Conservation (phyloP, 2,329 filamentous ascomycete genomes). For the Epichloe brachyelytri region DNA sequence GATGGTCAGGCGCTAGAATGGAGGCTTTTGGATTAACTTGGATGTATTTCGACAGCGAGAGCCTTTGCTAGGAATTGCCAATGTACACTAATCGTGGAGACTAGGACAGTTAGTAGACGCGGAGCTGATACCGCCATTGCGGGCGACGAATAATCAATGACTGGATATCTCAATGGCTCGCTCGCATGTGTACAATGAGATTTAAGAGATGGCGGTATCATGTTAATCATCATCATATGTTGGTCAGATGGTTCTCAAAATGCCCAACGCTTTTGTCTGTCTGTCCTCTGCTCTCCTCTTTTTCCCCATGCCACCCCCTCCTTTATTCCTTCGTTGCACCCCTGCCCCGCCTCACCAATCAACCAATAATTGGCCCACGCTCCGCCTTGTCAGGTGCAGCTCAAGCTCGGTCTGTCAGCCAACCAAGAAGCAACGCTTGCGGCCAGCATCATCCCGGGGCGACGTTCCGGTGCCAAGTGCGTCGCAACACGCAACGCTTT, state of each 20-base stretch:
- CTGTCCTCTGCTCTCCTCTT: background rate
- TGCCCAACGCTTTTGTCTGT: too few species aligned
- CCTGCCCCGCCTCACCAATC: background rate
- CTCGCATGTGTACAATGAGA: too few species aligned
- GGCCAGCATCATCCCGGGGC: background rate
- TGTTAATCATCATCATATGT: too few species aligned
- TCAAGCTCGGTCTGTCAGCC: background rate
- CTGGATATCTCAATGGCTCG: background rate
- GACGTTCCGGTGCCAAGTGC: background rate
- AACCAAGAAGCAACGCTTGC: background rate
- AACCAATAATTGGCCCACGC: background rate
- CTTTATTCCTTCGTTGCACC: background rate
- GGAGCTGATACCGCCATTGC: background rate
- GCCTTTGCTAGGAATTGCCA: background rate
- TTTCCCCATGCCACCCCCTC: background rate
- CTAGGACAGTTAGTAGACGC: background rate
- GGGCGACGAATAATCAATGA: background rate
- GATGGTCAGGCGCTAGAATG: background rate
- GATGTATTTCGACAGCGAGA: background rate
- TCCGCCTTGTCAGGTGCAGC: background rate
- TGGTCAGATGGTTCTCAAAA: too few species aligned
- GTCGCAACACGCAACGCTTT: background rate
- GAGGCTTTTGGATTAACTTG: slow-evolving; percentile 4
- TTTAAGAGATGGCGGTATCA: background rate
- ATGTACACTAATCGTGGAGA: background rate